Evolutionary conservation across 495 filamentous ascomycete genomes (phyloP).

Genomic region (Tuber aestivum): DNA sequence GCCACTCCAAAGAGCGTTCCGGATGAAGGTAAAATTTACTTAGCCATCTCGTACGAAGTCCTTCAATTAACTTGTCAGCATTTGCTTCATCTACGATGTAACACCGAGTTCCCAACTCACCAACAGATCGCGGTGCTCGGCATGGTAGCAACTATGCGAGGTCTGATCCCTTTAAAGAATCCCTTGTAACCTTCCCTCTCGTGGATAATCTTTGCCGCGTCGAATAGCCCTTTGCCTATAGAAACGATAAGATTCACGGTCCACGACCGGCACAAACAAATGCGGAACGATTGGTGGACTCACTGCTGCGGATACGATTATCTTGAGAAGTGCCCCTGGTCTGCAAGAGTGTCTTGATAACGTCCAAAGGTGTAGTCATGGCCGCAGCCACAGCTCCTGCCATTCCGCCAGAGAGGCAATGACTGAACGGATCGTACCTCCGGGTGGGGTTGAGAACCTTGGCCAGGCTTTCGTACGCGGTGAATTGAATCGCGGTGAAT

Average conservation of each 20-base stretch:
- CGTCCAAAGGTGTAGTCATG: slow-evolving; percentile 90
- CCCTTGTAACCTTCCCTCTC: slow-evolving; percentile 74
- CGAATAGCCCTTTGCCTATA: slow-evolving; percentile 66
- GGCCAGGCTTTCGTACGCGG: slow-evolving; percentile 93
- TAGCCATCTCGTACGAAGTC: slow-evolving; percentile 74
- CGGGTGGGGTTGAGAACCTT: slow-evolving; percentile 81
- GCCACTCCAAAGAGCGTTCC: not conserved
- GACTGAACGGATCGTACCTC: slow-evolving; percentile 82
- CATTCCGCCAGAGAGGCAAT: slow-evolving; percentile 84
- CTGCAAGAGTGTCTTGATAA: slow-evolving; percentile 94
- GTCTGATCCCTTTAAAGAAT: slow-evolving; percentile 87
- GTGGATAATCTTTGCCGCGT: slow-evolving; percentile 77
- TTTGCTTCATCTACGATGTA: not conserved
- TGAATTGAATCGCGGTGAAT: slow-evolving; percentile 92
- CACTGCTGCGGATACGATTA: slow-evolving; percentile 65
- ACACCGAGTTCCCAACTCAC: slow-evolving; percentile 51
- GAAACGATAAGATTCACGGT: slow-evolving; percentile 14
- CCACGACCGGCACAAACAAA: not conserved
- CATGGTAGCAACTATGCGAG: slow-evolving; percentile 92
- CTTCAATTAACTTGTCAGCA: slow-evolving; percentile 45
- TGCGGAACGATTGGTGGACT: slow-evolving; percentile 8
- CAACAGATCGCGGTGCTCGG: slow-evolving; percentile 98
- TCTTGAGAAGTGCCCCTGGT: slow-evolving; percentile 79
- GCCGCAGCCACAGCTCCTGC: slow-evolving; percentile 91
- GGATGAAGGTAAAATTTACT: slow-evolving; percentile 41